Percentiles rank a stretch among this genome's conserved stretches.
Conservation (phyloP, 805 yeast species). For the Suhomyces vadensis region DNA sequence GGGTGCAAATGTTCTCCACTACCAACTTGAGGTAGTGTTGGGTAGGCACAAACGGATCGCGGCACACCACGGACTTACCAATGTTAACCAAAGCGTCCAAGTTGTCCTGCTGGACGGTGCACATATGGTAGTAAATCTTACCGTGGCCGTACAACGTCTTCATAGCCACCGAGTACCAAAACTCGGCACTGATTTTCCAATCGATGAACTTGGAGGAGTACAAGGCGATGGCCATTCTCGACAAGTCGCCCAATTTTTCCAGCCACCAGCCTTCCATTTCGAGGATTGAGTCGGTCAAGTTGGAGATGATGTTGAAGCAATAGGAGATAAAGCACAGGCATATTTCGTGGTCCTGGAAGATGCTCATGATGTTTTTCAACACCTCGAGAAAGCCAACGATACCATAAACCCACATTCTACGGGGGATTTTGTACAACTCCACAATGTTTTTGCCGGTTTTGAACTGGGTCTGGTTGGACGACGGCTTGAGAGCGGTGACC, state of each 20-base stretch:
- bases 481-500: slow-evolving; percentile 67
- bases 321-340: slow-evolving; percentile 73
- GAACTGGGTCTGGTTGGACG: slow-evolving; percentile 49
- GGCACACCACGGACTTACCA: slow-evolving; percentile 76
- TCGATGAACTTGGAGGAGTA: slow-evolving; percentile 79
- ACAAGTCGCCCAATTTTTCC: slow-evolving; percentile 81
- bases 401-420: slow-evolving; percentile 85
- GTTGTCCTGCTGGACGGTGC: slow-evolving; percentile 78
- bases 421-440: slow-evolving; percentile 72
- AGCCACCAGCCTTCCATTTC: slow-evolving; percentile 77
- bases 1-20: slow-evolving; percentile 75
- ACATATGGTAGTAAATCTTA: slow-evolving; percentile 81
- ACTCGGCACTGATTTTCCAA: slow-evolving; percentile 81
- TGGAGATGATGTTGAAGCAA: slow-evolving; percentile 62
- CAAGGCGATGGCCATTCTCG: slow-evolving; percentile 84
- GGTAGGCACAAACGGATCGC: slow-evolving; percentile 84
- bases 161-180: slow-evolving; percentile 79
- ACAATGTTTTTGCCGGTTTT: slow-evolving; percentile 78
- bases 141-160: slow-evolving; percentile 80
- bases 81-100: slow-evolving; percentile 77
- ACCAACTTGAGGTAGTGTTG: slow-evolving; percentile 75
- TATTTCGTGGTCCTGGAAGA: slow-evolving; percentile 75
- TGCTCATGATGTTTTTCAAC: slow-evolving; percentile 68
- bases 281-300: slow-evolving; percentile 52
- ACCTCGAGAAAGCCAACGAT: slow-evolving; percentile 79